A percentile compares a stretch with the other conserved stretches of the same genome.
Conservation (phyloP, 805 yeast genomes). For the Tetrapisispora fleetii region DNA sequence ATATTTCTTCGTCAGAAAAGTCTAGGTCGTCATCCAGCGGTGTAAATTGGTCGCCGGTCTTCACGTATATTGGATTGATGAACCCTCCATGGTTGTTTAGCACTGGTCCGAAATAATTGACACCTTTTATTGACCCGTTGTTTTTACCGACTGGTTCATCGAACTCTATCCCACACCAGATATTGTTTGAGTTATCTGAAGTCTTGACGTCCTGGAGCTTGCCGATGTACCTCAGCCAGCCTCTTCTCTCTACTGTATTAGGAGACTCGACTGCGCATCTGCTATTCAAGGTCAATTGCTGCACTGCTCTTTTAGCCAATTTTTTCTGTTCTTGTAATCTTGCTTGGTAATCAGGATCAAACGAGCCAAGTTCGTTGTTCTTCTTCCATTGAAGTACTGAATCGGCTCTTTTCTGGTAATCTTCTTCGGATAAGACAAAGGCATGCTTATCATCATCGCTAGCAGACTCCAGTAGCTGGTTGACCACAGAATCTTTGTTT, state of each 20-base stretch:
- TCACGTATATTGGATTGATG: slow-evolving; percentile 57
- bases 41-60: slow-evolving; percentile 47
- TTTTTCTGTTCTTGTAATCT: slow-evolving; percentile 22
- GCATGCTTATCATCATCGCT: slow-evolving; percentile 5
- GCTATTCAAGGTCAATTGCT: slow-evolving; percentile 35
- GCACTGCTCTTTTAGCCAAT: slow-evolving; percentile 26
- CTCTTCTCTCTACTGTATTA: slow-evolving; percentile 39
- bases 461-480: slow-evolving; percentile 24
- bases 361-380: slow-evolving; percentile 59
- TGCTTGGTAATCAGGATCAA: slow-evolving; percentile 41
- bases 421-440: slow-evolving; percentile 21
- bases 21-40: slow-evolving; percentile 39
- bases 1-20: slow-evolving; percentile 34
- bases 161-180: slow-evolving; percentile 80
- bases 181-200: slow-evolving; percentile 25
- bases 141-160: slow-evolving; percentile 85
- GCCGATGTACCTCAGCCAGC: slow-evolving; percentile 65
- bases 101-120: slow-evolving; percentile 47
- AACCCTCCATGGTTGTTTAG: slow-evolving; percentile 60
- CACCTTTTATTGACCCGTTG: slow-evolving; percentile 63
- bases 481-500: slow-evolving; percentile 43
- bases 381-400: slow-evolving; percentile 75
- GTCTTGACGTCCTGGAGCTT: slow-evolving; percentile 41
- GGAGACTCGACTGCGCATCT: slow-evolving; percentile 39
- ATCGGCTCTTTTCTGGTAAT: slow-evolving; percentile 44